Conservation (phyloP, 2,329 filamentous ascomycete genomes). For the Neonectria coccinea region DNA sequence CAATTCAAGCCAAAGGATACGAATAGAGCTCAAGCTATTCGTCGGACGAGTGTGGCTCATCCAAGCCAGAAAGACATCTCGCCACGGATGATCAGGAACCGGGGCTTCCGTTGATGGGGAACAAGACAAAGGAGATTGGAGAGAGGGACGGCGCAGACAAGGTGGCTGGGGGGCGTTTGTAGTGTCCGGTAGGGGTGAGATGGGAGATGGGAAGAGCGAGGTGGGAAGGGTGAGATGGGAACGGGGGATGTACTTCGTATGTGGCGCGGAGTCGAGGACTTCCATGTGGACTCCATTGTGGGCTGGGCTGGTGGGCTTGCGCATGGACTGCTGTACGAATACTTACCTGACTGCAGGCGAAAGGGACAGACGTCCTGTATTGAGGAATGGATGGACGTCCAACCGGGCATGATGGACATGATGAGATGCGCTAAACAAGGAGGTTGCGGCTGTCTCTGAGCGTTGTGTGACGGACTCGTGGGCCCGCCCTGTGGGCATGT, state of each 20-base stretch:
- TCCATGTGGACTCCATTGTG: background rate
- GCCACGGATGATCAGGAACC: constrained; percentile 26
- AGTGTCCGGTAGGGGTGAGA: background rate
- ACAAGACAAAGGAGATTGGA: constrained; percentile 17
- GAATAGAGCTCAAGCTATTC: constrained; percentile 3
- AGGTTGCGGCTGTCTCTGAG: constrained; percentile 24
- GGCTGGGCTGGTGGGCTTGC: no score
- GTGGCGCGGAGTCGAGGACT: background rate
- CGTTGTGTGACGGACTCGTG: background rate
- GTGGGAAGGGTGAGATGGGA: constrained; percentile 10
- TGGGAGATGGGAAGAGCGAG: background rate
- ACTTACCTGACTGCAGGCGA: background rate
- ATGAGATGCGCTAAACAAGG: background rate
- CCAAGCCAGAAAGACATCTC: constrained; percentile 18
- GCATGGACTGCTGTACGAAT: background rate
- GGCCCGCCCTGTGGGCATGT: no score
- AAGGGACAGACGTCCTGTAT: background rate
- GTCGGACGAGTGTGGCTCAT: constrained; percentile 6
- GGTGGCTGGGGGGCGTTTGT: constrained; percentile 8
- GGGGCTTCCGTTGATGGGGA: constrained; percentile 9
- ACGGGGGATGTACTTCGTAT: background rate
- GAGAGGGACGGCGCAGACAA: constrained; percentile 4
- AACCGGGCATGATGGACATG: background rate
- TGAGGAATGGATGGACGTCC: background rate
- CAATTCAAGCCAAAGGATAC: constrained; percentile 12